A percentile compares a stretch with the other conserved stretches of the same genome.
phyloP scores from a whole-genome alignment of 306 rosid genomes.

The Argentina anserina region DNA sequence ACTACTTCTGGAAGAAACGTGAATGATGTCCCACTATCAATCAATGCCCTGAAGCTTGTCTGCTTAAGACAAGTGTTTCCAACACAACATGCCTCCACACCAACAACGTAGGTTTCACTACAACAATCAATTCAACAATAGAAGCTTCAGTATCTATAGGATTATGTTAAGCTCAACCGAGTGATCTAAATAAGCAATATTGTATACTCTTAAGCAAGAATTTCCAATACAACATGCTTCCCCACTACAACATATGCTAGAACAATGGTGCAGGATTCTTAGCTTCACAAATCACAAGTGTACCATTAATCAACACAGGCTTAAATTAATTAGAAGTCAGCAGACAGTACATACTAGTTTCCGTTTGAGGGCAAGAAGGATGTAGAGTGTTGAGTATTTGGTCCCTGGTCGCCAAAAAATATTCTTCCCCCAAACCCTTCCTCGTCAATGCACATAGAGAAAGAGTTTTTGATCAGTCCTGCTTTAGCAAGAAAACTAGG shows the following conservation, averaged over 20 bases:
- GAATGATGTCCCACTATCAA: constrained; percentile 93
- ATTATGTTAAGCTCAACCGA: not conserved
- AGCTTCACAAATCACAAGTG: not conserved
- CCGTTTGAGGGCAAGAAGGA: constrained; percentile 69
- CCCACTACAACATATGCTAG: not conserved
- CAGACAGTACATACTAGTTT: constrained; percentile 46
- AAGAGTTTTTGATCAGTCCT: constrained; percentile 66
- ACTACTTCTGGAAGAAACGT: constrained; percentile 76
- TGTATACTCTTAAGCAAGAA: constrained; percentile 44
- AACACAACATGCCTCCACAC: constrained; percentile 75
- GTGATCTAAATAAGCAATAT: not conserved
- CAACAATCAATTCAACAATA: constrained; percentile 2
- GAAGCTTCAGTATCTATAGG: not conserved
- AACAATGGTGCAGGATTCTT: not conserved
- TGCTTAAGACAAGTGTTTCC: constrained; percentile 57
- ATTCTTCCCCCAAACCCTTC: constrained; percentile 86
- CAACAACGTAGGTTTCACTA: constrained; percentile 74
- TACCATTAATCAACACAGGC: not conserved
- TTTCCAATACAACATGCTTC: constrained; percentile 60
- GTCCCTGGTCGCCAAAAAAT: constrained; percentile 84
- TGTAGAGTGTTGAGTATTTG: constrained; percentile 65
- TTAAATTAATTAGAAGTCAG: constrained; percentile 14
- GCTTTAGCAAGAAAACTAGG: constrained; percentile 80
- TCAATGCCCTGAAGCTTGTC: constrained; percentile 60
- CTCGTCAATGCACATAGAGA: constrained; percentile 74